Conservation (phyloP, 176 grass and related monocot species). For the Poa pratensis region DNA sequence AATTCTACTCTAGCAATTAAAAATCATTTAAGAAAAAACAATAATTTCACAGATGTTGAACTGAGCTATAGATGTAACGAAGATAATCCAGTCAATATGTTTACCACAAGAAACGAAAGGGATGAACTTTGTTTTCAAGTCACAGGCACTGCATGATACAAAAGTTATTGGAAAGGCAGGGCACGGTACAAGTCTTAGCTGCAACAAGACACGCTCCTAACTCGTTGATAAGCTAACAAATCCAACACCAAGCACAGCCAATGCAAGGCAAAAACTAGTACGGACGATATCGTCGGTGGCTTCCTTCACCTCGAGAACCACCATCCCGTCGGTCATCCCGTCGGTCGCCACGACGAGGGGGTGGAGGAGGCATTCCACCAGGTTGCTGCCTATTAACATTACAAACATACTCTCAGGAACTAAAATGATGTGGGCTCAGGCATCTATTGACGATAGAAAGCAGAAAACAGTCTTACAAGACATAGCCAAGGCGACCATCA, state of each 20-base stretch:
- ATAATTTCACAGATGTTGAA: no score
- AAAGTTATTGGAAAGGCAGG: neutral
- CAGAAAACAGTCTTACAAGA: conserved; percentile 64
- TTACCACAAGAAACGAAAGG: no score
- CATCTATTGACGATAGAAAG: neutral
- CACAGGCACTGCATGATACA: conserved; percentile 18
- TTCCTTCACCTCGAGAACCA: conserved; percentile 48
- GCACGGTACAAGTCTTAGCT: conserved; percentile 22
- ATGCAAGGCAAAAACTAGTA: conserved; percentile 51
- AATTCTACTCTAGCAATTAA: no score
- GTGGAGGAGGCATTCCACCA: conserved; percentile 55
- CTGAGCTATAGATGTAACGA: no score
- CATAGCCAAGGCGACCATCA: conserved; percentile 93
- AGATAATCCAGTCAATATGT: no score
- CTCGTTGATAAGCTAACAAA: conserved; percentile 20
- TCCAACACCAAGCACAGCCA: neutral
- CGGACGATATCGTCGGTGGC: conserved; percentile 67
- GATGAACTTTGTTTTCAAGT: neutral
- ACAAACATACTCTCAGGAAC: conserved; percentile 8
- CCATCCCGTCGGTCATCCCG: conserved; percentile 69
- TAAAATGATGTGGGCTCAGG: neutral
- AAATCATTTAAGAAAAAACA: no score
- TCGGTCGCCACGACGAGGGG: conserved; percentile 53
- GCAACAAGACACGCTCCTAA: conserved; percentile 34
- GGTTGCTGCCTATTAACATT: conserved; percentile 76